Percentiles rank a stretch among this genome's conserved stretches.
These are phyloP conservation scores for Chrysoporthe puriensis DNA, from an alignment of 2,329 filamentous ascomycete genomes.

Conservation along the genomic window DNA sequence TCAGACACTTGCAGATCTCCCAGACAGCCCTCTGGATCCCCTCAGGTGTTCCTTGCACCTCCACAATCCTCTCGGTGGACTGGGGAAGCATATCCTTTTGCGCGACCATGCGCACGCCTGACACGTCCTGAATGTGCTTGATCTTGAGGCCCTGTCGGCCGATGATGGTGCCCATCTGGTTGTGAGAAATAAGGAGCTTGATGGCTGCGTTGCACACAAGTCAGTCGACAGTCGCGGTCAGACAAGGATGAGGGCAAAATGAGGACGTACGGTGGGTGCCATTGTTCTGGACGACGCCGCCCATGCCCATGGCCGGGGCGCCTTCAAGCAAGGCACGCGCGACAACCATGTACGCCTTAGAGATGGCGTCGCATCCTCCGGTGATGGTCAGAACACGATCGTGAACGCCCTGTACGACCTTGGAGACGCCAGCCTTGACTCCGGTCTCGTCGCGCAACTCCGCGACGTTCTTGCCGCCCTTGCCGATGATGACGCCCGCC, in stretches of 20 bases:
- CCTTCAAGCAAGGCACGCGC: slow-evolving; percentile 90
- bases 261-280: slow-evolving; percentile 86
- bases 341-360: slow-evolving; percentile 91
- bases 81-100: slow-evolving; percentile 99
- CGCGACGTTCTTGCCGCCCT: slow-evolving; percentile 97
- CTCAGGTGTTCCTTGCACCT: slow-evolving; percentile 92
- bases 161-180: slow-evolving; percentile 99
- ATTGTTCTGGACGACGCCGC: slow-evolving; percentile 81
- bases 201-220: slow-evolving; percentile 65
- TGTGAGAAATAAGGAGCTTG: slow-evolving; percentile 97
- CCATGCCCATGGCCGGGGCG: slow-evolving; percentile 94
- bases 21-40: slow-evolving; percentile 95
- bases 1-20: slow-evolving; percentile 98
- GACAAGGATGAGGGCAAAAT: not conserved
- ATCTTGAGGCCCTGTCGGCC: slow-evolving; percentile 96
- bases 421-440: slow-evolving; percentile 97
- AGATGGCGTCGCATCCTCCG: slow-evolving; percentile 83
- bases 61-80: slow-evolving; percentile 96
- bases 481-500: slow-evolving; percentile 98
- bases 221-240: slow-evolving; percentile 3
- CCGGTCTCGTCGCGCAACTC: slow-evolving; percentile 96
- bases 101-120: slow-evolving; percentile 97
- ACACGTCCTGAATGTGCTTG: slow-evolving; percentile 98
- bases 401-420: slow-evolving; percentile 96
- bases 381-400: slow-evolving; percentile 97